phyloP scores from a whole-genome alignment of 331 rosid genomes.

The Pyrus hybrid region DNA sequence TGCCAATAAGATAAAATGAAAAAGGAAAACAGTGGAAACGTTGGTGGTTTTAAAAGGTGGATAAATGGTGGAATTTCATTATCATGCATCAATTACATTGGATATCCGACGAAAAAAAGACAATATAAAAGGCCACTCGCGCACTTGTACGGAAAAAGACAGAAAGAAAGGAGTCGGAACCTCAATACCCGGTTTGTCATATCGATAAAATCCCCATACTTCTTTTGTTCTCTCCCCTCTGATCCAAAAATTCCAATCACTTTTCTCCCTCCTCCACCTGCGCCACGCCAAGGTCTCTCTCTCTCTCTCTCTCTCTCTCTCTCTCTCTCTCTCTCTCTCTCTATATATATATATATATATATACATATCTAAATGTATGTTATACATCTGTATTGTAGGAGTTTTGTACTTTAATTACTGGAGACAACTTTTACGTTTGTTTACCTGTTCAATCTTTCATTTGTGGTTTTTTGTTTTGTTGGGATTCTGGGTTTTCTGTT shows the following conservation, averaged over 20 bases:
- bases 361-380: not conserved
- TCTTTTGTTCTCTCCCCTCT: not conserved
- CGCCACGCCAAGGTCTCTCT: slow-evolving; percentile 27
- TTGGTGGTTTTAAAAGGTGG: not conserved
- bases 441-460: not conserved
- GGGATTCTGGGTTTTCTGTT: not conserved
- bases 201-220: not conserved
- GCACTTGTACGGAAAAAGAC: not conserved
- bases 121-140: not conserved
- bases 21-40: not conserved
- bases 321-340: not conserved
- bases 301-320: not conserved
- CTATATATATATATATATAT: too few species aligned
- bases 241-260: slow-evolving; percentile 20
- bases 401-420: not conserved
- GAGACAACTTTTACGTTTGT: not conserved
- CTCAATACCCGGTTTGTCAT: not conserved
- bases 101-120: not conserved
- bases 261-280: not conserved
- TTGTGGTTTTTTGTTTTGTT: not conserved
- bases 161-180: not conserved
- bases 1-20: not conserved
- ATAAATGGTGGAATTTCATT: not conserved
- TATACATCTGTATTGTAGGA: not conserved
- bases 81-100: not conserved